phyloP scores from a whole-genome alignment of 768 basidiomycete genomes.

The Amanita thiersii region DNA sequence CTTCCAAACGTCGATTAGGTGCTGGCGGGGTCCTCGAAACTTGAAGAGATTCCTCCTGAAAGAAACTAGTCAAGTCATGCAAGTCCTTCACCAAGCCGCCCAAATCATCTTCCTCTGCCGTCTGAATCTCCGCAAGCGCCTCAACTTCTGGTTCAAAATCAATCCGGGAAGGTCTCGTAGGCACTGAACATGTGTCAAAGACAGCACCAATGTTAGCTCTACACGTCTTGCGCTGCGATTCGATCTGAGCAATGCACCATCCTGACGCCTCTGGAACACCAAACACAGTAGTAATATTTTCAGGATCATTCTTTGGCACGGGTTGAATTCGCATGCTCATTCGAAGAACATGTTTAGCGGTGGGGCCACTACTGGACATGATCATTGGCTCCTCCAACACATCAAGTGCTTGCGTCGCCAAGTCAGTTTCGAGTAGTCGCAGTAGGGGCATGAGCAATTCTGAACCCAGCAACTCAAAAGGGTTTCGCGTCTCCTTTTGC shows the following conservation, averaged over 20 bases:
- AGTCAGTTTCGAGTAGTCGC: conserved; percentile 80
- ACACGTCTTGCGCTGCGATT: conserved; percentile 52
- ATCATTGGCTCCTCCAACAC: conserved; percentile 89
- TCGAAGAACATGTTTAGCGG: conserved; percentile 79
- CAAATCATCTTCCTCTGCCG: conserved; percentile 52
- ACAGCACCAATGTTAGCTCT: conserved; percentile 77
- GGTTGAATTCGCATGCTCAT: conserved; percentile 77
- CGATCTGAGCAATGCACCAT: conserved; percentile 75
- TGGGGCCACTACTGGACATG: conserved; percentile 64
- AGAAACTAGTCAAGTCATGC: conserved; percentile 68
- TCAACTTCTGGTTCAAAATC: conserved; percentile 63
- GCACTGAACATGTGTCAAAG: conserved; percentile 74
- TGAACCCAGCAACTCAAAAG: conserved; percentile 67
- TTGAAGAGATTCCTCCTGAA: conserved; percentile 40
- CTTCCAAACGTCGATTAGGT: conserved; percentile 60
- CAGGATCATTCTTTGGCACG: conserved; percentile 30
- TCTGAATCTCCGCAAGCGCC: conserved; percentile 30
- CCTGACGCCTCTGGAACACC: conserved; percentile 78
- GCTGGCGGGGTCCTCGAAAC: conserved; percentile 25
- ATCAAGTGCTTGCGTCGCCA: conserved; percentile 79
- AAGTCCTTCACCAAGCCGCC: conserved; percentile 74
- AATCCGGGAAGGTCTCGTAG: conserved; percentile 61
- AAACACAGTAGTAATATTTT: conserved; percentile 64
- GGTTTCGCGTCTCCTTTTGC: conserved; percentile 70
- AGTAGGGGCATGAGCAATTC: conserved; percentile 89